Evolutionary conservation across 2,329 filamentous ascomycete species (phyloP).

Genomic region (Cadophora sp.): DNA sequence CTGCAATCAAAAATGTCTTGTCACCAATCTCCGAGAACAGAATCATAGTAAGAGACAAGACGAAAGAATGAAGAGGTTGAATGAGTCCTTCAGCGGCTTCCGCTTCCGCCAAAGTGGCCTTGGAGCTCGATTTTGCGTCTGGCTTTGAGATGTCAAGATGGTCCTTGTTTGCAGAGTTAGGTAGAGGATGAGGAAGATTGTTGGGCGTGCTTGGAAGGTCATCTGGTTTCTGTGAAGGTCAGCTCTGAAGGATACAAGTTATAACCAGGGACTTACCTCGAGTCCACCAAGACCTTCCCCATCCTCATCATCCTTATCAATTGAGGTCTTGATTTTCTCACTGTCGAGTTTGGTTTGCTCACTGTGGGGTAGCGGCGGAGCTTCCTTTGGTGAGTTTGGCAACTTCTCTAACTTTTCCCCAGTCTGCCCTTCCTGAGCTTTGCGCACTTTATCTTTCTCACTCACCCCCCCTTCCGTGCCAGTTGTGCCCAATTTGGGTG

Average conservation of each 20-base stretch:
- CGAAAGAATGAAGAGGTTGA: slow-evolving; percentile 83
- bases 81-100: slow-evolving; percentile 68
- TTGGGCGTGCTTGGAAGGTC: slow-evolving; percentile 81
- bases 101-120: slow-evolving; percentile 45
- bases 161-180: slow-evolving; percentile 69
- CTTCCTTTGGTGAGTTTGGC: slow-evolving; percentile 85
- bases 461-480: slow-evolving; percentile 90
- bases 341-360: slow-evolving; percentile 73
- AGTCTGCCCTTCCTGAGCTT: slow-evolving; percentile 69
- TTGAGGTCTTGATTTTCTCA: slow-evolving; percentile 40
- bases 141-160: slow-evolving; percentile 61
- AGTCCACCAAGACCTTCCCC: slow-evolving; percentile 52
- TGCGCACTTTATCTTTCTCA: slow-evolving; percentile 80
- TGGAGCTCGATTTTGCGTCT: slow-evolving; percentile 46
- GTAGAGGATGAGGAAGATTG: slow-evolving; percentile 74
- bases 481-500: slow-evolving; percentile 83
- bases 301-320: slow-evolving; percentile 46
- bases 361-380: slow-evolving; percentile 79
- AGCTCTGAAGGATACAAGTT: slow-evolving; percentile 27
- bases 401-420: slow-evolving; percentile 74
- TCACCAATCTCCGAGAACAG: slow-evolving; percentile 95
- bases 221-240: slow-evolving; percentile 70
- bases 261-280: slow-evolving; percentile 57
- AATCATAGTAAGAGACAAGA: slow-evolving; percentile 96
- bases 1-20: slow-evolving; percentile 97